Percentiles rank a stretch among this genome's conserved stretches.
Conservation (phyloP, 139 green algal species). For the Diplosphaera chodatii region DNA sequence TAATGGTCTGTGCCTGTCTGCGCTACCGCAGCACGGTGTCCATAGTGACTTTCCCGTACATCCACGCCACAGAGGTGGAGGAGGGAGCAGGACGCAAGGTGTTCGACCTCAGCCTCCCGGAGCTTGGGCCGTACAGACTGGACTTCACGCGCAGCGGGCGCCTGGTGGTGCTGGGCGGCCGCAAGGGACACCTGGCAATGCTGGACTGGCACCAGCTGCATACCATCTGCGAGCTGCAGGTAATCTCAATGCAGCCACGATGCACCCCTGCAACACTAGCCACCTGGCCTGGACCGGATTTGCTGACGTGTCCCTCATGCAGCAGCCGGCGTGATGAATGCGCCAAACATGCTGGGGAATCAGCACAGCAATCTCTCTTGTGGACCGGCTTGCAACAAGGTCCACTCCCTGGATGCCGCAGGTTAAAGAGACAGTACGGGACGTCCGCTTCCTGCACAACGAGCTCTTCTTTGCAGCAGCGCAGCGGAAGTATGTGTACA, state of each 20-base stretch:
- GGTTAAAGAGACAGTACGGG: conserved; percentile 81
- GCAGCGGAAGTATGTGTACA: conserved; percentile 92
- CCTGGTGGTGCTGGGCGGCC: conserved; percentile 75
- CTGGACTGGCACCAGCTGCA: conserved; percentile 79
- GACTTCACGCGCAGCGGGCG: conserved; percentile 77
- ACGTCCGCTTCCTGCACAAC: conserved; percentile 93
- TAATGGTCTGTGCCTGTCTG: too few relatives aligned
- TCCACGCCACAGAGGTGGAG: conserved; percentile 31
- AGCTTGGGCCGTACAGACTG: conserved; percentile 77
- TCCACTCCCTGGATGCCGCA: conserved; percentile 16
- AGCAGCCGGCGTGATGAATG: too few relatives aligned
- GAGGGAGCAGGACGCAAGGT: conserved; percentile 62
- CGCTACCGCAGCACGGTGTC: neutral
- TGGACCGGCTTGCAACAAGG: too few relatives aligned
- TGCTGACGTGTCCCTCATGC: too few relatives aligned
- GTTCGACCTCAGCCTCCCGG: conserved; percentile 76
- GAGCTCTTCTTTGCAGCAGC: conserved; percentile 92
- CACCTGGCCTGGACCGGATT: too few relatives aligned
- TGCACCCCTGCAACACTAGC: too few relatives aligned
- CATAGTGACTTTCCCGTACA: too few relatives aligned
- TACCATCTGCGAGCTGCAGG: conserved; percentile 85
- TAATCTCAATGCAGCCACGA: too few relatives aligned
- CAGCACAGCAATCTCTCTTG: too few relatives aligned
- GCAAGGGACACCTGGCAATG: conserved; percentile 85
- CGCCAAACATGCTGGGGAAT: too few relatives aligned